Base-by-base conservation (phyloP, 345 rosid genomes). In the Arabidopsis suecica region DNA sequence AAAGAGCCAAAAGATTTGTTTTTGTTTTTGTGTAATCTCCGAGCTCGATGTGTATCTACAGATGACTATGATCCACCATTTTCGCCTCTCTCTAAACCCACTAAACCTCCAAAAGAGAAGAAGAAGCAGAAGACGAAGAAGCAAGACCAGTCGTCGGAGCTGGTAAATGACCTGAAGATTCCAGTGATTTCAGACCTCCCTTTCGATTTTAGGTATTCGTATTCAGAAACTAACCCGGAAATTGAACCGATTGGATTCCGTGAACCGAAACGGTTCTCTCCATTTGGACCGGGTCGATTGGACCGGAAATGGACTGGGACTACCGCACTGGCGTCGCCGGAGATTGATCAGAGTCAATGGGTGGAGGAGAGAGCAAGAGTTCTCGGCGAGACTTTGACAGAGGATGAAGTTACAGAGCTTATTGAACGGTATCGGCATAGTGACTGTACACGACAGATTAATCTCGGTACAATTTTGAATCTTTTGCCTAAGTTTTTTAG, bases 241-340 rank as follows among this genome's bases (percentile, higher is more conserved):
- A 59, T 83, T 40, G 73, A 86, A 69, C 97, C 96, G 30, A 87
- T 91, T 42, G 94, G 97, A 53, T 93, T 67, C 68, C 92, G 98
- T 2, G 97, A 93, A 70, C 91, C 96, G 38, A 92, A 87, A 74
- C 83, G 93, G 67, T 93, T 93, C 78, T 91, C 94, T 58, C 98
- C 96, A 0, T 91, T 93, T 49, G 97, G 98, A 10, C 98, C 97
- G 0, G 91, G 96, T 18, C 88, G 91, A 64, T 83, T 93, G 9
- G 89, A 88, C 59, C 78, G 97, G 79, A 82, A 82, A 50, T 93
- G 94, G 98, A 91, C 96, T 0, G 98, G 97, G n/a, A 87, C 89
- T 9, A 71, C 83, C 8, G 96, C 97, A 45, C 84, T 79, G 6
- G 83, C 69, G 28, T 73, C 73, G 10, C 54, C 5, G 61, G 84